Evolutionary conservation across 2,329 filamentous ascomycete genomes (phyloP), one percentile per base, ranked within the genome.

Genomic region (Beauveria australis): DNA sequence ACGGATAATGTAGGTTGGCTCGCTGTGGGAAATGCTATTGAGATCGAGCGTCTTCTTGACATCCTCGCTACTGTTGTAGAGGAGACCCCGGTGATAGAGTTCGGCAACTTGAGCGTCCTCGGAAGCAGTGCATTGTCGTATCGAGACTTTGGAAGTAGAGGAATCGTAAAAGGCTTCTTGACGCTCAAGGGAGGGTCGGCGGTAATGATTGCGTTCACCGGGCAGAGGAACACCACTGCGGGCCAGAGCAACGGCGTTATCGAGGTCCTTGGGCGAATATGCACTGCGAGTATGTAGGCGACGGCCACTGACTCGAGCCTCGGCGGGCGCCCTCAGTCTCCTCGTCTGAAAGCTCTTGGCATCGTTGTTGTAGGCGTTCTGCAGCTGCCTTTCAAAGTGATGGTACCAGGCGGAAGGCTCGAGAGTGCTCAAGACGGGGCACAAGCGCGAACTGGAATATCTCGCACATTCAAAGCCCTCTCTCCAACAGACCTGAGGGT

Each of bases 121-220:
- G 1, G 56, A 67, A 16, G 66, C 57, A n/a, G 62, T 62, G 30
- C 53, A 58, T 24, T 66, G 69, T n/a, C 65, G 65, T 0, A 70
- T 37, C 14, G 67, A 64, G 7, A 71, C 66, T 51, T 67, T 67
- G 55, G 69, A 63, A 0, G 76, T 79, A 22, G 69, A 69, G 4
- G 69, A 68, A 51, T 78, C 76, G 49, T 74, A 70, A 46, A 81
- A 81, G 6, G 78, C 78, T 48, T 79, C 76, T 64, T 80, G 74
- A 10, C 78, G 70, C 63, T 78, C 77, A 24, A 80, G 71, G 1
- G 72, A 73, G 2, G 78, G 78, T 9, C 68, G 69, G 9, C 75
- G 71, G 28, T 73, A 70, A 16, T 70, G 68, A 16, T 64, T 66
- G 41, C 67, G 62, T 62, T 78, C 76, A 37, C 72, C 69, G 2